Conservation (phyloP, 495 filamentous ascomycete genomes). For the Podospora anserina region DNA sequence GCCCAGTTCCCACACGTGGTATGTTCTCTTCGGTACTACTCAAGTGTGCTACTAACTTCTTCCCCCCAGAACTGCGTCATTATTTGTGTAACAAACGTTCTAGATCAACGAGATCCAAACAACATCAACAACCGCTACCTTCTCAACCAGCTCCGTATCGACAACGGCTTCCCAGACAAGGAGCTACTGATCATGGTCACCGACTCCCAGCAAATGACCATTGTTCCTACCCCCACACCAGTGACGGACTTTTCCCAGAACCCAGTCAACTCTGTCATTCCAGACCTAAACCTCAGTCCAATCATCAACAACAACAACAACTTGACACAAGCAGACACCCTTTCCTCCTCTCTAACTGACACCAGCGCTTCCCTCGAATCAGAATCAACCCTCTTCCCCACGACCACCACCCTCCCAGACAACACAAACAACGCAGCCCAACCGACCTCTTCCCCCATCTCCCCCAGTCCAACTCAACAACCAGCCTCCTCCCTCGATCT, state of each 20-base stretch:
- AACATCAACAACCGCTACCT: conserved; percentile 33
- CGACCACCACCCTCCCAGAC: conserved; percentile 13
- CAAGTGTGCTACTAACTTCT: background rate
- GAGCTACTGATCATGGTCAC: conserved; percentile 37
- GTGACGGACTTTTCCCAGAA: background rate
- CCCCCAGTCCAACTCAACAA: background rate
- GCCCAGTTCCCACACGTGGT: conserved; percentile 36
- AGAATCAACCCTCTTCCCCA: conserved; percentile 8
- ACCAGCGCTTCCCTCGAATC: background rate
- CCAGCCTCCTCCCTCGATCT: background rate
- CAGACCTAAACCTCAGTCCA: background rate
- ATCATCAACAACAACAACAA: background rate
- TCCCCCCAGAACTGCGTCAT: conserved; percentile 35
- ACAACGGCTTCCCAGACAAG: conserved; percentile 36
- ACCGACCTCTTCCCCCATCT: background rate
- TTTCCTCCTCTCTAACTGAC: background rate
- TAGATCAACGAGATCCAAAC: conserved; percentile 31
- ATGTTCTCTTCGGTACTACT: conserved; percentile 4
- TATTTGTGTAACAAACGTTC: conserved; percentile 33
- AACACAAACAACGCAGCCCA: background rate
- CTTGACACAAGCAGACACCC: background rate
- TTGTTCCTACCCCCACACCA: conserved; percentile 25
- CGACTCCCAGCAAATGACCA: conserved; percentile 33
- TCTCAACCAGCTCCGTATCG: conserved; percentile 32
- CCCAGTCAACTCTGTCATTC: background rate